Base-by-base conservation (phyloP, 208 protist genomes). In the Trypanosoma mega region DNA sequence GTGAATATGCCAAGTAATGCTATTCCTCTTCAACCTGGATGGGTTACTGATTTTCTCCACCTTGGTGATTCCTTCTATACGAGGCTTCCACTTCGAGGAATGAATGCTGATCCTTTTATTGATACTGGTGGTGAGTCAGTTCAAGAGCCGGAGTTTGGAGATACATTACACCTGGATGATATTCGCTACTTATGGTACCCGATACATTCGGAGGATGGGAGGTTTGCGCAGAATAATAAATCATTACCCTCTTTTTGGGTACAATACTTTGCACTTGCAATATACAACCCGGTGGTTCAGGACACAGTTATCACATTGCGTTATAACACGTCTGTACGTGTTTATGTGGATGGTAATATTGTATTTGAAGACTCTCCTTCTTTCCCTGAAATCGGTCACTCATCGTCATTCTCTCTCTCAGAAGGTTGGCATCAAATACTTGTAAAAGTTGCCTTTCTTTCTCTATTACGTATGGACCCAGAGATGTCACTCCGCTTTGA, bases 401-500 rank as follows among this genome's bases (percentile, higher is more conserved):
- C 51, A 57, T 41, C 51, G 3, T 2, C 20, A 11, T 45, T 57
- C 27, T 24, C 4, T 9, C 18, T 57, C 7, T 20, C 1, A 18
- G 33, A 57, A 36, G 51, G 51, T 11, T 57, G 51, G 51, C 51
- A 57, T 24, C 51, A 57, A 16, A 23, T 57, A 20, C 23, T 57
- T 45, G 33, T 57, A 1, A 57, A 57, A n/a, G 51, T 57, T 20
- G 4, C 4, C 27, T 57, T 21, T 23, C 30, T 37, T 7, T 11
- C 3, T 2, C 0, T 45, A 23, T 8, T 8, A 11, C 18, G 12
- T 57, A 3, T 5, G 31, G 11, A 2, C 45, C 33, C 51, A 18
- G 51, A 57, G 16, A 57, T 57, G 51, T 57, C 51, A 27, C 41
- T 57, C 45, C 51, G 51, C 27, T 57, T 57, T 57, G 51, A 57